phyloP scores from a whole-genome alignment of 805 yeast species.

The Kluyveromyces nonfermentans region DNA sequence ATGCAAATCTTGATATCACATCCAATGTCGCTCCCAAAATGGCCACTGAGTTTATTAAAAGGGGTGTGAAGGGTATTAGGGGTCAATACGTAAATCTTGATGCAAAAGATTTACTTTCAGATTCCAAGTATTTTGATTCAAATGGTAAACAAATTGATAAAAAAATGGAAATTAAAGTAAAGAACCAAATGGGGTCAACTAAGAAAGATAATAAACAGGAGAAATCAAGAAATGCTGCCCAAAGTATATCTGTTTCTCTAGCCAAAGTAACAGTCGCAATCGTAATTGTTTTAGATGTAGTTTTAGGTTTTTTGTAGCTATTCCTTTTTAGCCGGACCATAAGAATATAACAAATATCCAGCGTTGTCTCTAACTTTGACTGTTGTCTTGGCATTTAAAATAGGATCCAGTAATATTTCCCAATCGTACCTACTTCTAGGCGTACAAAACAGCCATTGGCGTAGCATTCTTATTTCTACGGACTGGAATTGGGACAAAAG shows the following conservation, averaged over 20 bases:
- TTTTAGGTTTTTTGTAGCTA: not conserved
- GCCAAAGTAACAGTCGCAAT: not conserved
- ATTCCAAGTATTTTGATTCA: constrained; percentile 33
- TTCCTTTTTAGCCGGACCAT: constrained; percentile 12
- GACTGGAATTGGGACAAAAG: constrained; percentile 25
- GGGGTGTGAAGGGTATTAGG: constrained; percentile 38
- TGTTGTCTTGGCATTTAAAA: constrained; percentile 28
- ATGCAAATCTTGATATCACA: constrained; percentile 35
- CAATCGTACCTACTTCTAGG: constrained; percentile 32
- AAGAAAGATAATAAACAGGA: not conserved
- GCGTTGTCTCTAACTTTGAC: constrained; percentile 31
- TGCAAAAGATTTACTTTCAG: constrained; percentile 35
- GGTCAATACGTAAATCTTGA: constrained; percentile 44
- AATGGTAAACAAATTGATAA: constrained; percentile 32
- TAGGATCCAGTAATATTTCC: constrained; percentile 29
- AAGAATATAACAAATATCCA: constrained; percentile 36
- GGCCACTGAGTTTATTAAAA: constrained; percentile 37
- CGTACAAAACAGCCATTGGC: constrained; percentile 31
- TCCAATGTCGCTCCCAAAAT: constrained; percentile 33
- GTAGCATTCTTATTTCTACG: constrained; percentile 31
- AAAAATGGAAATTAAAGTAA: constrained; percentile 15
- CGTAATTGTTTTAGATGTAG: not conserved
- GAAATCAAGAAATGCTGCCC: not conserved
- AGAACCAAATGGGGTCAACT: not conserved
- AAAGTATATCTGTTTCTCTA: not conserved